Evolutionary conservation across 1,284 basidiomycete species (phyloP).

Genomic region (Tetrapyrgos nigripes): DNA sequence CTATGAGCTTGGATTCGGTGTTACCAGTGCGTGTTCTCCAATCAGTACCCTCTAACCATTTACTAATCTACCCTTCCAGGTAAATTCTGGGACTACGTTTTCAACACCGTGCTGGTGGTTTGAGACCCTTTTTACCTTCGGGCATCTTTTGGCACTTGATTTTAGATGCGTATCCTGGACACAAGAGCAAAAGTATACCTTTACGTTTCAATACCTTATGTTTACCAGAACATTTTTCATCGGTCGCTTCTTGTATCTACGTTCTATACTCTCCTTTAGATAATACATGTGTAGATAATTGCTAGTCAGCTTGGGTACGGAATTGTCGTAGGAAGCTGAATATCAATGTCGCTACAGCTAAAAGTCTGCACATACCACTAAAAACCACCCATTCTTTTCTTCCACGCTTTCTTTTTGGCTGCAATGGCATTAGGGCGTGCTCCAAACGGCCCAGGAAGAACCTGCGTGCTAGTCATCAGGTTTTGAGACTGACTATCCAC

Average conservation of each 20-base stretch:
- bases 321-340: too few relatives aligned
- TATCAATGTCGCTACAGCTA: too few relatives aligned
- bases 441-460: constrained; percentile 74
- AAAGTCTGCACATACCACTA: constrained; percentile 32
- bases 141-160: too few relatives aligned
- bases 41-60: not conserved
- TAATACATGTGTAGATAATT: too few relatives aligned
- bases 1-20: constrained; percentile 98
- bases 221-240: too few relatives aligned
- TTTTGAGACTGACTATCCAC: constrained; percentile 47
- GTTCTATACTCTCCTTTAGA: too few relatives aligned
- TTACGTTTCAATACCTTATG: too few relatives aligned
- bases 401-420: constrained; percentile 62
- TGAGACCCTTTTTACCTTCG: too few relatives aligned
- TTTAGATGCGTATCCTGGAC: too few relatives aligned
- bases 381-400: constrained; percentile 80
- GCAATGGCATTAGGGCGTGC: constrained; percentile 50
- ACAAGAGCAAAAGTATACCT: too few relatives aligned
- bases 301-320: too few relatives aligned
- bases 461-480: constrained; percentile 66
- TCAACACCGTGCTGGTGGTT: constrained; percentile 81
- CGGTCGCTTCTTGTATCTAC: too few relatives aligned
- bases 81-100: constrained; percentile 96
- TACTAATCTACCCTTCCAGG: constrained; percentile 43
- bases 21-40: constrained; percentile 70